These are phyloP conservation scores for Verticillium tricorpus DNA, from an alignment of 2,329 filamentous ascomycete genomes.

Conservation along the genomic window DNA sequence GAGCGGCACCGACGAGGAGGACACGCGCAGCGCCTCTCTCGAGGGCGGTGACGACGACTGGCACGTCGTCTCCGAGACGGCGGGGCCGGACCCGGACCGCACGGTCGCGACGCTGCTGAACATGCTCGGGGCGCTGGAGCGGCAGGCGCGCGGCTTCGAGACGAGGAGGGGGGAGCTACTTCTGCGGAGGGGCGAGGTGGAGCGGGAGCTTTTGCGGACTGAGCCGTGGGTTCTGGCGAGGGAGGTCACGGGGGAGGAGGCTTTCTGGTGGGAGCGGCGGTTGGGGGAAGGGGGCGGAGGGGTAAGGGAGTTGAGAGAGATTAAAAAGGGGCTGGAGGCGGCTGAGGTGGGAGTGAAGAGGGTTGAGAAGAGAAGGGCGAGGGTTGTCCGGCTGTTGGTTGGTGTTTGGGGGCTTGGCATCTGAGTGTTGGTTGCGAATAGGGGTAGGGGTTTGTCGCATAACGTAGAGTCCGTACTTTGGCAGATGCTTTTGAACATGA, in stretches of 20 bases:
- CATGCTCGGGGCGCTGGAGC: slow-evolving; percentile 17
- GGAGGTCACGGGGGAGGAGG: not conserved
- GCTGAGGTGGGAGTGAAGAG: not conserved
- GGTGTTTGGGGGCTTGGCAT: not conserved
- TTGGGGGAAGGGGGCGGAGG: not conserved
- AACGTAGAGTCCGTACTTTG: too few species aligned
- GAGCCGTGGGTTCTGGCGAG: not conserved
- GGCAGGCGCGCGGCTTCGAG: slow-evolving; percentile 15
- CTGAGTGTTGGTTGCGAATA: not conserved
- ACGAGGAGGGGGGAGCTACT: slow-evolving; percentile 7
- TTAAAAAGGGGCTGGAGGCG: not conserved
- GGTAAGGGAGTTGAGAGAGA: not conserved
- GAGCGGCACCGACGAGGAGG: not conserved
- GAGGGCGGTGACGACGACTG: not conserved
- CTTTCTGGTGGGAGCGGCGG: not conserved
- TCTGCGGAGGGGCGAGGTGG: not conserved
- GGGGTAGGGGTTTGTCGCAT: not conserved
- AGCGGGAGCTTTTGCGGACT: not conserved
- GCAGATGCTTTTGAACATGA: too few species aligned
- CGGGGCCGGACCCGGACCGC: slow-evolving; percentile 18
- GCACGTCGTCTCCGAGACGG: not conserved
- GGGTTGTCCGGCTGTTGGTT: not conserved
- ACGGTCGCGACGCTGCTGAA: slow-evolving; percentile 16
- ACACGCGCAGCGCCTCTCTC: not conserved
- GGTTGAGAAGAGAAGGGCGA: not conserved